A percentile compares a stretch with the other conserved stretches of the same genome.
phyloP scores from a whole-genome alignment of 306 rosid species.

The Dryas drummondii region DNA sequence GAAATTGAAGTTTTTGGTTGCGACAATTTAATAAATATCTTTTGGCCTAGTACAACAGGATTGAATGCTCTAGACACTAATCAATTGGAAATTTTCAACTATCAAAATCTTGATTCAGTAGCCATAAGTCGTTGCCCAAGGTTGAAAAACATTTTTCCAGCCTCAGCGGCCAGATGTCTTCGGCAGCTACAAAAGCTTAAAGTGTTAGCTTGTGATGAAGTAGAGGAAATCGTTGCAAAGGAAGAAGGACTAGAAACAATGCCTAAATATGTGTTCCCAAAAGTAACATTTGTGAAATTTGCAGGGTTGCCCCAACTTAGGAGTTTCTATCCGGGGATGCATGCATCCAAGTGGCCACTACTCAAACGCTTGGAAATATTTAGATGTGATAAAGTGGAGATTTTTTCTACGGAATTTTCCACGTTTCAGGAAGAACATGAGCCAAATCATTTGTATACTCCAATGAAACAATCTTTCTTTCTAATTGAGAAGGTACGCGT shows the following conservation, averaged over 20 bases:
- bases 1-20: not conserved
- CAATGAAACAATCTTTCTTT: not conserved
- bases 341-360: slow-evolving; percentile 22
- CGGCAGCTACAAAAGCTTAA: not conserved
- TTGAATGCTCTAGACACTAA: not conserved
- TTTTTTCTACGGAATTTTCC: not conserved
- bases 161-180: slow-evolving; percentile 25
- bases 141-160: slow-evolving; percentile 20
- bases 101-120: slow-evolving; percentile 14
- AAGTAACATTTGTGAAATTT: slow-evolving; percentile 6
- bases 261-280: slow-evolving; percentile 6
- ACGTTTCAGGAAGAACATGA: not conserved
- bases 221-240: slow-evolving; percentile 20
- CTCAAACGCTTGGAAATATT: not conserved
- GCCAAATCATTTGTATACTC: not conserved
- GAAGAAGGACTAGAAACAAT: slow-evolving; percentile 1
- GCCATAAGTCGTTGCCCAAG: slow-evolving; percentile 13
- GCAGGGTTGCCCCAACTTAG: not conserved
- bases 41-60: not conserved
- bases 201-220: slow-evolving; percentile 16
- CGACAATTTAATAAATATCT: not conserved
- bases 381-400: not conserved
- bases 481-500: slow-evolving; percentile 3
- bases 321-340: slow-evolving; percentile 17
- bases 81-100: not conserved